These are phyloP conservation scores for Aspergillus carlsbadensis DNA, from an alignment of 495 filamentous ascomycete species.

Conservation along the genomic window DNA sequence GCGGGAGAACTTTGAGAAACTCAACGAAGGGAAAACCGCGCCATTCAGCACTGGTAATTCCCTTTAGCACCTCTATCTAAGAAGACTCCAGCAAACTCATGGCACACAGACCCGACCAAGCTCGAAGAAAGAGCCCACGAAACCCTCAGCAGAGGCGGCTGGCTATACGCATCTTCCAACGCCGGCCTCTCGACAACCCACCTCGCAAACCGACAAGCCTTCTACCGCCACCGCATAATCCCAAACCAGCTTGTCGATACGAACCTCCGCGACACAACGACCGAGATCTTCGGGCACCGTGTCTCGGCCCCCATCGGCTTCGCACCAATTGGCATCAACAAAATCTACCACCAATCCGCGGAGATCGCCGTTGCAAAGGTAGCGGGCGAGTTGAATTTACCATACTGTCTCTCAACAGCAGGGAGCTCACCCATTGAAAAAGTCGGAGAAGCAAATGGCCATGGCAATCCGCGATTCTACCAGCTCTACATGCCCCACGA, in stretches of 20 bases:
- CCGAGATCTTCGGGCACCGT: slow-evolving; percentile 60
- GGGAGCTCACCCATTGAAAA: slow-evolving; percentile 58
- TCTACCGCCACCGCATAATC: slow-evolving; percentile 66
- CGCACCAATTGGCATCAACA: slow-evolving; percentile 66
- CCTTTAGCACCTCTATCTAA: background rate
- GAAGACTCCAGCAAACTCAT: background rate
- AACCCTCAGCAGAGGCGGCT: slow-evolving; percentile 47
- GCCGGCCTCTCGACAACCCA: slow-evolving; percentile 66
- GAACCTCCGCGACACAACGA: slow-evolving; percentile 44
- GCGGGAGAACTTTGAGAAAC: slow-evolving; percentile 59
- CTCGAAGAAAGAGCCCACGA: slow-evolving; percentile 58
- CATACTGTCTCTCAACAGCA: slow-evolving; percentile 53
- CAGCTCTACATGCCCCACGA: slow-evolving; percentile 68
- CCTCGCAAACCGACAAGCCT: slow-evolving; percentile 64
- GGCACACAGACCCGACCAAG: slow-evolving; percentile 47
- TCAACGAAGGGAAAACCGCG: slow-evolving; percentile 53
- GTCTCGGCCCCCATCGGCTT: slow-evolving; percentile 62
- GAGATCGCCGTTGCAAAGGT: slow-evolving; percentile 60
- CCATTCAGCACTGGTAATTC: slow-evolving; percentile 54
- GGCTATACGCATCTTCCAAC: slow-evolving; percentile 62
- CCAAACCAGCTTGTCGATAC: slow-evolving; percentile 64
- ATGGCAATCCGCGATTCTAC: slow-evolving; percentile 50
- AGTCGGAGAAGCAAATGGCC: slow-evolving; percentile 56
- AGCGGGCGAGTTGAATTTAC: slow-evolving; percentile 54
- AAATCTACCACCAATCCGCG: slow-evolving; percentile 58